Percentiles rank a stretch among this genome's conserved stretches.
These are phyloP conservation scores for Udeniomyces megalosporus DNA, from an alignment of 768 basidiomycete species.

Conservation along the genomic window DNA sequence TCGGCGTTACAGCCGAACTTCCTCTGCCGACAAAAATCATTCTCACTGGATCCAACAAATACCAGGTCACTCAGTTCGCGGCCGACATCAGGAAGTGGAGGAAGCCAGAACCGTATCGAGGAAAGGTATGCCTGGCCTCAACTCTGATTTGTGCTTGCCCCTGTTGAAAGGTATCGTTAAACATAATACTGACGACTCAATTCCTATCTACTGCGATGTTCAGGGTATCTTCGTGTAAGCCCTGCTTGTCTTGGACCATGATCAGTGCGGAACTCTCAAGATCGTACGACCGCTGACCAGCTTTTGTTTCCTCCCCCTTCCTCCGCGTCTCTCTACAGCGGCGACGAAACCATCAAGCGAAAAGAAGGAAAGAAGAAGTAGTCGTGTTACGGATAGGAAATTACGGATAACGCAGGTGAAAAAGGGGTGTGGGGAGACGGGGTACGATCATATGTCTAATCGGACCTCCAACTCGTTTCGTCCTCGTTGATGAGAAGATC, in stretches of 20 bases:
- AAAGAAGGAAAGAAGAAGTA: constrained; percentile 87
- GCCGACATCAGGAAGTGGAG: constrained; percentile 68
- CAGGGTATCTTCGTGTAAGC: constrained; percentile 5
- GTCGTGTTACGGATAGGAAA: not conserved
- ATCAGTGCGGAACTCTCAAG: too few relatives aligned
- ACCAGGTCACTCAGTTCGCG: constrained; percentile 69
- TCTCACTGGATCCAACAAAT: constrained; percentile 71
- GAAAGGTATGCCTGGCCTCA: constrained; percentile 52
- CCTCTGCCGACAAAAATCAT: constrained; percentile 69
- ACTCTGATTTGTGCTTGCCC: not conserved
- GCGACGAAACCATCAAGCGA: constrained; percentile 77
- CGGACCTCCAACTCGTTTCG: too few relatives aligned
- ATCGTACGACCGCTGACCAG: too few relatives aligned
- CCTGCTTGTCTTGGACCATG: too few relatives aligned
- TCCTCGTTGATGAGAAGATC: too few relatives aligned
- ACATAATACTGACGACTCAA: not conserved
- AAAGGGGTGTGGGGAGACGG: too few relatives aligned
- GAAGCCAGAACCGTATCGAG: constrained; percentile 92
- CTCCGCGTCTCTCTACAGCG: constrained; percentile 36
- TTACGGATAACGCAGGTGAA: too few relatives aligned
- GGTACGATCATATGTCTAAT: too few relatives aligned
- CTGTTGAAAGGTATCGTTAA: not conserved
- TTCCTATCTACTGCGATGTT: constrained; percentile 4
- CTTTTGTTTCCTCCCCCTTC: not conserved
- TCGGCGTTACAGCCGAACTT: constrained; percentile 62